Conservation (phyloP, 306 rosid species). For the Rosa multiflora region DNA sequence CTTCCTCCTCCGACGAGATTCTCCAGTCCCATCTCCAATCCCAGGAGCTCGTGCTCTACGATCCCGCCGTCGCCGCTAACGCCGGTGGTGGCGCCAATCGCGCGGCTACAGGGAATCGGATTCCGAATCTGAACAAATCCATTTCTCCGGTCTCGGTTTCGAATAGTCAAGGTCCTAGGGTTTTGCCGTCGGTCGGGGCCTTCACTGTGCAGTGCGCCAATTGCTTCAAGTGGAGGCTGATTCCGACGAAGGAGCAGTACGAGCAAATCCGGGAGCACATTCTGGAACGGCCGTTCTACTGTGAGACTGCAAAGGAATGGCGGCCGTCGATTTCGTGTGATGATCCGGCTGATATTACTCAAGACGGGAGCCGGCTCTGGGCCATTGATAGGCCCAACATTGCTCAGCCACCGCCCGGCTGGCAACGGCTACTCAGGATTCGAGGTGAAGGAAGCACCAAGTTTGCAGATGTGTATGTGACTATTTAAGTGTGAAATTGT, state of each 20-base stretch:
- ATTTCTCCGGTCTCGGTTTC: slow-evolving; percentile 3
- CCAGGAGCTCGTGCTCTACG: slow-evolving; percentile 70
- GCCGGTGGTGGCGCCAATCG: slow-evolving; percentile 25
- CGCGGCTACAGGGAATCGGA: background rate
- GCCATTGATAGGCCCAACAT: slow-evolving; percentile 96
- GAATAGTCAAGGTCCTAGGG: slow-evolving; percentile 35
- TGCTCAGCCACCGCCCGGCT: slow-evolving; percentile 84
- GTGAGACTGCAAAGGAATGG: slow-evolving; percentile 82
- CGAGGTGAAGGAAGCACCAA: slow-evolving; percentile 89
- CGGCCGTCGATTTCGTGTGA: slow-evolving; percentile 72
- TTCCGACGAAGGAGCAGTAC: slow-evolving; percentile 81
- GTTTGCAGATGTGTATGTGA: slow-evolving; percentile 83
- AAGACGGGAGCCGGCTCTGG: slow-evolving; percentile 90
- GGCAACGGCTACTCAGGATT: slow-evolving; percentile 83
- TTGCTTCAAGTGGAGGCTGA: slow-evolving; percentile 96
- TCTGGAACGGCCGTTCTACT: slow-evolving; percentile 69
- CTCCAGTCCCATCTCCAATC: slow-evolving; percentile 33
- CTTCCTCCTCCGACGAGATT: slow-evolving; percentile 51
- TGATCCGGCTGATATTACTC: slow-evolving; percentile 80
- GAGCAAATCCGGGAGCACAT: slow-evolving; percentile 87
- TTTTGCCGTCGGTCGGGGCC: slow-evolving; percentile 73
- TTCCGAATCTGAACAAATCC: background rate
- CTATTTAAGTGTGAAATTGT: background rate
- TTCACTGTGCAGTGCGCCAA: slow-evolving; percentile 90
- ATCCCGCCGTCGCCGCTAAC: slow-evolving; percentile 30